Evolutionary conservation across 495 filamentous ascomycete species (phyloP).

Genomic region (Aspergillus sparsus): DNA sequence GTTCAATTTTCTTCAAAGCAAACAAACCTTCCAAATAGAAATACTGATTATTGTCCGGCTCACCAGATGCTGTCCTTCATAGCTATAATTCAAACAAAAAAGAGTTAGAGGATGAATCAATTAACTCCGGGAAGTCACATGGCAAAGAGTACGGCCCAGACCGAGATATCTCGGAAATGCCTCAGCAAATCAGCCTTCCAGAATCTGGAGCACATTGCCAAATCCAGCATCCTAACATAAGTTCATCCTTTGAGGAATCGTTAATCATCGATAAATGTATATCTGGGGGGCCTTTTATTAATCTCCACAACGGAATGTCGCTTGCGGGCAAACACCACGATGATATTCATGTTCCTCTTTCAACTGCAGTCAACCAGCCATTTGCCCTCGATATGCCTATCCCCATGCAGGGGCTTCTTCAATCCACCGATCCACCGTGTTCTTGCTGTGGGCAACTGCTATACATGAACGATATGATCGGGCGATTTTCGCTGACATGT

Average conservation of each 20-base stretch:
- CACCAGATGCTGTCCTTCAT: conserved; percentile 7
- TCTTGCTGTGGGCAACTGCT: conserved; percentile 12
- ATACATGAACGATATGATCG: conserved; percentile 19
- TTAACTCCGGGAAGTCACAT: not conserved
- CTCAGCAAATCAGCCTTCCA: conserved; percentile 7
- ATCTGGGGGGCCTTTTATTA: conserved; percentile 1
- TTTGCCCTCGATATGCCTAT: conserved; percentile 15
- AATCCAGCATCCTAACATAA: not conserved
- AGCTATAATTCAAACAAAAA: conserved; percentile 6
- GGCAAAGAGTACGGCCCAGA: conserved; percentile 1
- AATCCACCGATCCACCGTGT: conserved; percentile 6
- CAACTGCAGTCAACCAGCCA: conserved; percentile 8
- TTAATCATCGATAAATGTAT: conserved; percentile 8
- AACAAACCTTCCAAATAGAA: not conserved
- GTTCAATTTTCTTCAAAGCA: not conserved
- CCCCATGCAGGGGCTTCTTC: conserved; percentile 7
- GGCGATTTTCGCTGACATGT: conserved; percentile 1
- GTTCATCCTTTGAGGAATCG: conserved; percentile 5
- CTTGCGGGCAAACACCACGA: conserved; percentile 3
- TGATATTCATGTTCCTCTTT: conserved; percentile 3
- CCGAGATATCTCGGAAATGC: not conserved
- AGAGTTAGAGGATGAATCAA: conserved; percentile 5
- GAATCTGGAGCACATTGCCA: not conserved
- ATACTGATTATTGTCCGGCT: not conserved
- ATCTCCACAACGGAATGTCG: conserved; percentile 1